Percentiles rank a stretch among this genome's conserved stretches.
phyloP scores from a whole-genome alignment of 768 basidiomycete species.

The Postia placenta region DNA sequence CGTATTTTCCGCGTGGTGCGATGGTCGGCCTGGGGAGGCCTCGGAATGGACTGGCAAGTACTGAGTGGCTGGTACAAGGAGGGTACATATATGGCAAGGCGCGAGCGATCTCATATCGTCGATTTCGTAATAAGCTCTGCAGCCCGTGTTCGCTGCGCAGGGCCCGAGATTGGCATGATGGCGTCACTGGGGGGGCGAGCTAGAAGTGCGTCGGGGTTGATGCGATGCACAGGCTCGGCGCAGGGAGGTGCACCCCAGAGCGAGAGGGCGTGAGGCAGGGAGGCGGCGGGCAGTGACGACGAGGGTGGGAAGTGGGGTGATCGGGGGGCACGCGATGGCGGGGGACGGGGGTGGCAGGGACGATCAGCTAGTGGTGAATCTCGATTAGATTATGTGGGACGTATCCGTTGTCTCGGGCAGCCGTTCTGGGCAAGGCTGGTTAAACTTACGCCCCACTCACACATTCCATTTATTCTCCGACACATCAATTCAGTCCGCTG shows the following conservation, averaged over 20 bases:
- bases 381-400: neutral
- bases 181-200: too few species aligned
- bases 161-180: too few species aligned
- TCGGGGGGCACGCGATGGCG: neutral
- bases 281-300: neutral
- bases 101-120: too few species aligned
- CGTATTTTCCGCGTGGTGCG: neutral
- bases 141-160: too few species aligned
- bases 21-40: too few species aligned
- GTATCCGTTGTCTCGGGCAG: constrained; percentile 2
- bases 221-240: neutral
- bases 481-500: neutral
- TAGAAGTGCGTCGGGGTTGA: too few species aligned
- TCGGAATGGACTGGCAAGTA: too few species aligned
- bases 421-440: neutral
- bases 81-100: too few species aligned
- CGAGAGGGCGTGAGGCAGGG: neutral
- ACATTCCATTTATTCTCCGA: neutral
- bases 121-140: too few species aligned
- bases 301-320: neutral
- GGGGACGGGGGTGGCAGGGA: neutral
- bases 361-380: neutral
- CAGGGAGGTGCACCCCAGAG: too few species aligned
- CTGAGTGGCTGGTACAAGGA: too few species aligned
- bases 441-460: constrained; percentile 4